A percentile compares a stretch with the other conserved stretches of the same genome.
phyloP scores from a whole-genome alignment of 139 green algal species.

The Chlorella vulgaris region DNA sequence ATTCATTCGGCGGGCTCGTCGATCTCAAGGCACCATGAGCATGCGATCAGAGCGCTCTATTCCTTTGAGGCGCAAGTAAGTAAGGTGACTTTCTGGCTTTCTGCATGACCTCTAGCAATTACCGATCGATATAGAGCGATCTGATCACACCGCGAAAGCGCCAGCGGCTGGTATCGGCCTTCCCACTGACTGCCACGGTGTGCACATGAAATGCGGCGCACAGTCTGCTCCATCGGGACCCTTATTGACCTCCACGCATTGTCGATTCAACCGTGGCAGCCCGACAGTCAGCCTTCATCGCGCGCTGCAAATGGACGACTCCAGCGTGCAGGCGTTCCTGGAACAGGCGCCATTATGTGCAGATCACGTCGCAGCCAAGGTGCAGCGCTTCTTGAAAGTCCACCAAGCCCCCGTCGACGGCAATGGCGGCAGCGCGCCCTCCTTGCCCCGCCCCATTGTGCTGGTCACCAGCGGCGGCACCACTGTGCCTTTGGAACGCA shows the following conservation, averaged over 20 bases:
- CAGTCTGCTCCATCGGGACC: not conserved
- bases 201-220: no score
- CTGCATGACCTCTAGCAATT: no score
- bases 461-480: constrained; percentile 94
- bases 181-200: no score
- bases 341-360: not conserved
- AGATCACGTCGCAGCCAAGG: not conserved
- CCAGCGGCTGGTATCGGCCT: no score
- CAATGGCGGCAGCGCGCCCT: not conserved
- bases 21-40: no score
- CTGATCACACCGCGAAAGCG: no score
- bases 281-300: not conserved
- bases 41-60: no score
- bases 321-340: constrained; percentile 22
- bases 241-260: not conserved
- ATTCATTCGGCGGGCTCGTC: no score
- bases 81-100: no score
- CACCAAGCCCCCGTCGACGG: constrained; percentile 1
- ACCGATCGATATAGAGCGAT: no score
- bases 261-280: not conserved
- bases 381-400: constrained; percentile 11
- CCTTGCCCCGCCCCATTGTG: constrained; percentile 44
- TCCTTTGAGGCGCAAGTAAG: no score
- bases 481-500: constrained; percentile 92
- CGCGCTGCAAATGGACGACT: not conserved